Base-by-base conservation (phyloP, 1,284 basidiomycete genomes). In the Rhodotorula glutinis region DNA sequence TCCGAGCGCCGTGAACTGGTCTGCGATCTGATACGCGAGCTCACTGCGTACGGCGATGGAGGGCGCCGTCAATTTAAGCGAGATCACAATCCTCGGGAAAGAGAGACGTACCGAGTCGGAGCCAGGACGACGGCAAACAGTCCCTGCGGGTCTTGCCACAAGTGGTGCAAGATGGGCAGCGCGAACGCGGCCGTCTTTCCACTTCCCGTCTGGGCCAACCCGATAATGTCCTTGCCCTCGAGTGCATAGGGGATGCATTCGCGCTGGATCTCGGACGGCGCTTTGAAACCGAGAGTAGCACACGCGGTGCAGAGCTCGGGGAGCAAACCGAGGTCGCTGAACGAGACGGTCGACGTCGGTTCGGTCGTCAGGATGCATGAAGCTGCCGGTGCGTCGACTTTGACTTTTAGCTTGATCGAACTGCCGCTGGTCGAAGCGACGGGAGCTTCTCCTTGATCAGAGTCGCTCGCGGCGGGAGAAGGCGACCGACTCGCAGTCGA, bases 171-270 rank as follows among this genome's bases (percentile, higher is more conserved):
- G 68, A 99, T 95, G 9, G 96, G 96, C 9, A 98, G 82, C 25
- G 91, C 91, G 80, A 98, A 98, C 4, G 96, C 96, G 16, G 94
- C 96, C 2, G 96, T 98, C 82, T 98, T 98, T 73, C 96, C 96
- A 23, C 91, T 94, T 56, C 96, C 96, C 2, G 96, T 99, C 75
- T 92, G 90, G 29, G 96, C 96, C 25, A 98, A 89, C 30, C 96
- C 96, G 69, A 99, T 98, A 72, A 99, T 92, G 80, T 99, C 96
- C 75, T 89, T 85, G 0, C 92, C 92, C 76, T 90, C 83, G 2
- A 99, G 81, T 19, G 95, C 95, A 80, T 88, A 87, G 0, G 96
- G 96, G 62, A 99, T 86, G n/a, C 86, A 83, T 75, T 93, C 87
- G 21, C 84, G 82, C 80, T 99, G 96, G 75, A 99, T 98, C 65